Evolutionary conservation across 306 rosid genomes (phyloP).

Genomic region (Trifolium fragiferum): DNA sequence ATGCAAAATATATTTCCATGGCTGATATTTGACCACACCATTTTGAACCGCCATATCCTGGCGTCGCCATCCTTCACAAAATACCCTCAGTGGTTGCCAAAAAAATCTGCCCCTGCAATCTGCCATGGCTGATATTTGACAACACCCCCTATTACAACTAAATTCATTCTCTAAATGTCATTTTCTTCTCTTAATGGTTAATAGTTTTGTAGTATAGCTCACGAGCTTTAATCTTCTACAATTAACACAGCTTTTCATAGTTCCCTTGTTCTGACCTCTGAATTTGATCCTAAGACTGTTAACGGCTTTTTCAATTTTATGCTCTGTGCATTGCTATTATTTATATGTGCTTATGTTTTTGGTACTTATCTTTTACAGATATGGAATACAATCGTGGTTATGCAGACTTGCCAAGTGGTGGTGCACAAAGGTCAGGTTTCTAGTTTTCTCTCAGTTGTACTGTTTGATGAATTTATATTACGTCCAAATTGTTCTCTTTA

Average conservation of each 20-base stretch:
- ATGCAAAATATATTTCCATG: background rate
- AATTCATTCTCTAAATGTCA: background rate
- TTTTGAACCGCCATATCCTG: background rate
- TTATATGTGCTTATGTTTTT: constrained; percentile 26
- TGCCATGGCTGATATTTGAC: background rate
- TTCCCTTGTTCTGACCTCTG: background rate
- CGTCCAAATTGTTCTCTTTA: constrained; percentile 8
- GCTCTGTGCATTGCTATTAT: constrained; percentile 7
- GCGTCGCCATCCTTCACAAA: background rate
- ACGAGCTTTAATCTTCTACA: background rate
- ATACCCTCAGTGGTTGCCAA: background rate
- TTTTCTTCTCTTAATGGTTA: constrained; percentile 7
- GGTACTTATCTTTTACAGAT: constrained; percentile 40
- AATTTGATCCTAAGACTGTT: background rate
- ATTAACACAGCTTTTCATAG: constrained; percentile 3
- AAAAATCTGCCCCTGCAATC: background rate
- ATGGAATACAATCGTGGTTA: constrained; percentile 50
- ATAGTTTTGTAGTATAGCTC: background rate
- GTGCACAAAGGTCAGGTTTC: constrained; percentile 51
- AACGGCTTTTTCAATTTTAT: background rate
- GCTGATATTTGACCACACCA: background rate
- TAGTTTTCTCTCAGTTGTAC: constrained; percentile 8
- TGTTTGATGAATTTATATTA: constrained; percentile 12
- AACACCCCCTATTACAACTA: background rate
- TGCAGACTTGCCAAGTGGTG: constrained; percentile 47